Conservation (phyloP, 495 filamentous ascomycete genomes). For the Talaromyces trachyspermus region DNA sequence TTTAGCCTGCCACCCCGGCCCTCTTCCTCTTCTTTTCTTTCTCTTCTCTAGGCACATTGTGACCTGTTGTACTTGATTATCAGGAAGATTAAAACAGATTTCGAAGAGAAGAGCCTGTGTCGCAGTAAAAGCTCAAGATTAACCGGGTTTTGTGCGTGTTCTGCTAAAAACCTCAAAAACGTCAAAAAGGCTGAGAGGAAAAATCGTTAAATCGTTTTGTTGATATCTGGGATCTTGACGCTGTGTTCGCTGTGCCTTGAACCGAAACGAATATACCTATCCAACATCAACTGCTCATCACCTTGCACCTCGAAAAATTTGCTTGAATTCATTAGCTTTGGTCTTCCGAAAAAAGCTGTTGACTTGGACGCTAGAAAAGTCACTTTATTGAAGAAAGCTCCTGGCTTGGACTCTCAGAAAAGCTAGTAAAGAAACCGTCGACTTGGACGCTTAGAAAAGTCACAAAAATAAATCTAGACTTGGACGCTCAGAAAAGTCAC, state of each 20-base stretch:
- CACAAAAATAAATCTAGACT: too few relatives aligned
- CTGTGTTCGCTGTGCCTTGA: too few relatives aligned
- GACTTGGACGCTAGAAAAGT: too few relatives aligned
- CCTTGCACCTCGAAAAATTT: too few relatives aligned
- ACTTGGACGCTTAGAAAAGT: too few relatives aligned
- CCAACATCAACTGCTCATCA: constrained; percentile 4
- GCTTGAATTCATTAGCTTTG: too few relatives aligned
- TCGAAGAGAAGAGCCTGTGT: not conserved
- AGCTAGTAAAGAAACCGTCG: too few relatives aligned
- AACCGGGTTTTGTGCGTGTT: constrained; percentile 9
- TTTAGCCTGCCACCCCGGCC: not conserved
- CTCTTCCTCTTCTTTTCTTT: constrained; percentile 1
- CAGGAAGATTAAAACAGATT: constrained; percentile 6
- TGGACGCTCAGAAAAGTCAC: too few relatives aligned
- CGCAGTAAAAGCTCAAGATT: constrained; percentile 8
- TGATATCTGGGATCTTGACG: constrained; percentile 9
- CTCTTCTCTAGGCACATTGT: constrained; percentile 1
- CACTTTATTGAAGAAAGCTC: too few relatives aligned
- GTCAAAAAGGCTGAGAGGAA: constrained; percentile 6
- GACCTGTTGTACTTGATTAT: constrained; percentile 1
- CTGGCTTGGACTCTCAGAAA: too few relatives aligned
- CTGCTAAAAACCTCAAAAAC: constrained; percentile 8
- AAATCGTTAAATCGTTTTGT: constrained; percentile 1
- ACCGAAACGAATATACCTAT: not conserved
- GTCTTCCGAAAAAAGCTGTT: too few relatives aligned